Conservation (phyloP, 176 grass and related monocot genomes). For the Ananas comosus region DNA sequence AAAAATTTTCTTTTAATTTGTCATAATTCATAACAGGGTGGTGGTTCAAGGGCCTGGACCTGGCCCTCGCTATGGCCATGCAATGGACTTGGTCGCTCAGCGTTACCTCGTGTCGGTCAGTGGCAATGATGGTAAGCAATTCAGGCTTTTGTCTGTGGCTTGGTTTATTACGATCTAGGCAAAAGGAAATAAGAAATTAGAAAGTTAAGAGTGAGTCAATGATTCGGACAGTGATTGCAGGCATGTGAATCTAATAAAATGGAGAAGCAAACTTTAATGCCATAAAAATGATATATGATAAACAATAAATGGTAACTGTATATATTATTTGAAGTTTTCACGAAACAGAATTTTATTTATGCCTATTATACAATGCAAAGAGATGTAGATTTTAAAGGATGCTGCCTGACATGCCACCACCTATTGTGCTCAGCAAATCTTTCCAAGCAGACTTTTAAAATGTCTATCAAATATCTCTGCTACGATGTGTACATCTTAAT, state of each 20-base stretch:
- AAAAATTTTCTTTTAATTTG: slow-evolving; percentile 17
- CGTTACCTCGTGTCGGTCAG: slow-evolving; percentile 91
- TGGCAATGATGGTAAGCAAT: slow-evolving; percentile 79
- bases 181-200: too few relatives aligned
- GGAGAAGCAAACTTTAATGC: not conserved
- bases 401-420: too few relatives aligned
- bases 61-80: slow-evolving; percentile 93
- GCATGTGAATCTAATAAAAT: not conserved
- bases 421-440: too few relatives aligned
- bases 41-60: slow-evolving; percentile 92
- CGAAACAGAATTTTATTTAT: too few relatives aligned
- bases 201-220: not conserved
- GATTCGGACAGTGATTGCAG: not conserved
- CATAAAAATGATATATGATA: not conserved
- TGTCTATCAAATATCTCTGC: too few relatives aligned
- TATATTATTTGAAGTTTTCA: too few relatives aligned
- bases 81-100: slow-evolving; percentile 90
- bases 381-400: too few relatives aligned
- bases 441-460: too few relatives aligned
- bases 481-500: too few relatives aligned
- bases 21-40: slow-evolving; percentile 34
- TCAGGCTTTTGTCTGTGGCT: not conserved
- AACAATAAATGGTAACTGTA: too few relatives aligned
- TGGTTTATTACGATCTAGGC: too few relatives aligned
- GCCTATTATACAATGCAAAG: too few relatives aligned